A percentile compares a stretch with the other conserved stretches of the same genome.
Evolutionary conservation across 2,329 filamentous ascomycete genomes (phyloP).

Genomic region (Paecilomyces sp.): DNA sequence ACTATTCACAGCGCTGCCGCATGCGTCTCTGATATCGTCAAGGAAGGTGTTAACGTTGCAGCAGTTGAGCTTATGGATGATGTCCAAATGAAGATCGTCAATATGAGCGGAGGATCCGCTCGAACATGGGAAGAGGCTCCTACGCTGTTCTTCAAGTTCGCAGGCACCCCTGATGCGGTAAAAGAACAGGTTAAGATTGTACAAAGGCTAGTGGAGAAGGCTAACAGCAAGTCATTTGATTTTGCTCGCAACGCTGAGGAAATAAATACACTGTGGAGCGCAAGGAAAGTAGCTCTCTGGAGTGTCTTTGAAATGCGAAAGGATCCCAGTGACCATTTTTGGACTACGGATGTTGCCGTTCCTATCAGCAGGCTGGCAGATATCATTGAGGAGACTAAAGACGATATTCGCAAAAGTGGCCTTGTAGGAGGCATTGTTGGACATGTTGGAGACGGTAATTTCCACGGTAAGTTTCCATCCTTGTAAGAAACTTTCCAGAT

Average conservation of each 20-base stretch:
- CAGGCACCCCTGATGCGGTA: conserved; percentile 61
- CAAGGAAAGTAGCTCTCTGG: conserved; percentile 78
- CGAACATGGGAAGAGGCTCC: conserved; percentile 65
- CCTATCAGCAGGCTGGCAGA: conserved; percentile 66
- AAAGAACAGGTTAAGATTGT: conserved; percentile 72
- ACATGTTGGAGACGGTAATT: conserved; percentile 71
- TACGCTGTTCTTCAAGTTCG: conserved; percentile 80
- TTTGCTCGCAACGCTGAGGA: conserved; percentile 66
- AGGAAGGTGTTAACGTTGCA: conserved; percentile 62
- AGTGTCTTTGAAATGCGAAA: conserved; percentile 54
- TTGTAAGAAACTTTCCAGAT: conserved; percentile 45
- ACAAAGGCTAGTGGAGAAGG: conserved; percentile 57
- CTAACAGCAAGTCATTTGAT: conserved; percentile 59
- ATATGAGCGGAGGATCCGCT: conserved; percentile 59
- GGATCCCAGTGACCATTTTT: conserved; percentile 26
- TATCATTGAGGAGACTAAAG: conserved; percentile 70
- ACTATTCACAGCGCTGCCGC: conserved; percentile 65
- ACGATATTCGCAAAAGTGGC: conserved; percentile 51
- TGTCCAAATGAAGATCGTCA: conserved; percentile 78
- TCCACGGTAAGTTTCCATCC: conserved; percentile 45
- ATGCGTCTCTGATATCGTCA: conserved; percentile 74
- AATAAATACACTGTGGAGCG: conserved; percentile 72
- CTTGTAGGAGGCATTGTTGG: conserved; percentile 60
- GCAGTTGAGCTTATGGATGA: conserved; percentile 87
- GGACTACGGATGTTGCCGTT: conserved; percentile 82